Evolutionary conservation across 331 rosid species (phyloP), one percentile per base, ranked within the genome.

Genomic region (Malus hybrid): DNA sequence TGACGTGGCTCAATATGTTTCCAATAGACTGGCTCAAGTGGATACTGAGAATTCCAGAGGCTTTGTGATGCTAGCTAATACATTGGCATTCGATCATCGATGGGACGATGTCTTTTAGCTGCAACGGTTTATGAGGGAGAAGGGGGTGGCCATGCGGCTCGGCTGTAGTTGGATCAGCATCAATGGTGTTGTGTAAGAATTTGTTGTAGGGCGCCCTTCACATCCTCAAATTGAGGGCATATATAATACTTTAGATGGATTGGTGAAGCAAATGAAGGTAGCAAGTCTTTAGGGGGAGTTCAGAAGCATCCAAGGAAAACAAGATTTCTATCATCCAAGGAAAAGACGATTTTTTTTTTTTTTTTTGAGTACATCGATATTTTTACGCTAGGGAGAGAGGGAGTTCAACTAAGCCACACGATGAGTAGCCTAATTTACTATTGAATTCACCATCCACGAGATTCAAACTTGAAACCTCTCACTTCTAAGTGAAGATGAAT

Each of bases 131-230:
- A 89, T 87, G 91, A 89, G 71, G 81, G 91, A 86, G 69, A 85
- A 84, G 72, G 83, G 87, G 31, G 73, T 84, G 48, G 76, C 69
- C 82, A 90, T 86, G 85, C 90, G 80, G 70, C 90, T 89, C 10
- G 89, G 90, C 15, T 65, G 79, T 80, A 87, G 92, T 78, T 90
- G 95, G 95, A 87, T 84, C 74, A 80, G 80, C 76, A 77, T 87
- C 64, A 80, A 86, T 52, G 90, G 91, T 31, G 82, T 63, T 79
- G 85, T 87, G 44, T 84, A 90, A 73, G 92, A 90, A 75, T 90
- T 87, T 77, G 78, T 87, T 57, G 86, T 86, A 5, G 84, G 85
- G 15, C 74, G 73, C 66, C 69, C 71, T 33, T 76, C 85, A 22
- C 87, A 84, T 82, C 85, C 88, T 76, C 82, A 66, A 66, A 76